A percentile compares a stretch with the other conserved stretches of the same genome.
These are phyloP conservation scores for Penicillium waksmanii DNA, from an alignment of 495 filamentous ascomycete genomes.

Conservation along the genomic window DNA sequence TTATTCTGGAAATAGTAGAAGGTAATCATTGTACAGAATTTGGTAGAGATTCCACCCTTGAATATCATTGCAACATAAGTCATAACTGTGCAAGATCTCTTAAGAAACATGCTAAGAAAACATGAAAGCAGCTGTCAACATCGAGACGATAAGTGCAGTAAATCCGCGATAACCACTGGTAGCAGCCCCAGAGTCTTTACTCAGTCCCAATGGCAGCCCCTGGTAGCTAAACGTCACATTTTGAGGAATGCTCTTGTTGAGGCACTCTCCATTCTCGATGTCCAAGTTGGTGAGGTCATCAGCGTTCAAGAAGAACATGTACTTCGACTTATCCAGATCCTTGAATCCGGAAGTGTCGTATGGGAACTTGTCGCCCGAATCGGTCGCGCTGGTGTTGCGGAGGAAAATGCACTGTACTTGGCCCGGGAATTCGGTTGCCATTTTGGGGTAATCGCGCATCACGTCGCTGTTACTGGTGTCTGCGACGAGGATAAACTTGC, in stretches of 20 bases:
- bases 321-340: constrained; percentile 60
- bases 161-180: background rate
- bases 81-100: background rate
- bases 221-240: constrained; percentile 73
- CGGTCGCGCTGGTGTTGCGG: constrained; percentile 72
- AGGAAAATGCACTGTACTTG: constrained; percentile 81
- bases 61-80: background rate
- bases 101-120: constrained; percentile 2
- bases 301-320: constrained; percentile 77
- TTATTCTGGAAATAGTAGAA: too few species aligned
- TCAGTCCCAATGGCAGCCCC: constrained; percentile 51
- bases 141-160: background rate
- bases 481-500: constrained; percentile 75
- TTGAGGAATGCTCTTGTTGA: constrained; percentile 63
- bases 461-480: constrained; percentile 80
- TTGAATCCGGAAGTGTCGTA: constrained; percentile 76
- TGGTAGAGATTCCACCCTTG: too few species aligned
- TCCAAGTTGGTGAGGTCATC: constrained; percentile 71
- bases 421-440: constrained; percentile 64
- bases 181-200: constrained; percentile 1
- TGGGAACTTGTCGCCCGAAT: constrained; percentile 63
- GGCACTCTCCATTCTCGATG: constrained; percentile 69
- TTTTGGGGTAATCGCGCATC: constrained; percentile 72
- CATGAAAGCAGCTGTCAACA: background rate
- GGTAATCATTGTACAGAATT: background rate